These are phyloP conservation scores for Coccinonectria pachysandricola DNA, from an alignment of 2,329 filamentous ascomycete species.

Conservation along the genomic window DNA sequence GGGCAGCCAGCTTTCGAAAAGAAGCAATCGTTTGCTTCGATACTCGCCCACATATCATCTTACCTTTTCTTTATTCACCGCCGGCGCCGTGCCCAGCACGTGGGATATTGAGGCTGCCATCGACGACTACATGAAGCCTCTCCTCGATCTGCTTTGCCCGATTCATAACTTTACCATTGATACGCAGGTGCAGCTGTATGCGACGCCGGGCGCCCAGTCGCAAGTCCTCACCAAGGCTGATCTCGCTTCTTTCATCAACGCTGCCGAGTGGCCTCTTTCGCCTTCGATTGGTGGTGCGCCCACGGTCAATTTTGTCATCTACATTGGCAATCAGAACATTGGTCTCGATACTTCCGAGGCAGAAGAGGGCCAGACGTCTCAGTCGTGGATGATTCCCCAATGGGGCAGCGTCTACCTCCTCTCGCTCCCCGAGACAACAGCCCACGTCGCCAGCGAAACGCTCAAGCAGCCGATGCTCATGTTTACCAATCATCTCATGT, in stretches of 20 bases:
- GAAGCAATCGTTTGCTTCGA: slow-evolving; percentile 76
- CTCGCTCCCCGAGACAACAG: slow-evolving; percentile 29
- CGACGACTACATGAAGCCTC: slow-evolving; percentile 67
- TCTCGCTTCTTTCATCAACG: slow-evolving; percentile 90
- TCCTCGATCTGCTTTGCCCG: slow-evolving; percentile 65
- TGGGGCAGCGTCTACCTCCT: slow-evolving; percentile 71
- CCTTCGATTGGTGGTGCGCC: slow-evolving; percentile 89
- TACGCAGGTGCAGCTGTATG: slow-evolving; percentile 91
- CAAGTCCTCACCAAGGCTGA: slow-evolving; percentile 71
- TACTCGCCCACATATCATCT: slow-evolving; percentile 92
- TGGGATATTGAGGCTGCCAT: slow-evolving; percentile 88
- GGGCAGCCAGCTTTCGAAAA: slow-evolving; percentile 49
- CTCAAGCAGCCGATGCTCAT: slow-evolving; percentile 75
- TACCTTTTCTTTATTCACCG: slow-evolving; percentile 90
- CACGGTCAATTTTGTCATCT: slow-evolving; percentile 93
- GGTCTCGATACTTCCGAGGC: slow-evolving; percentile 25
- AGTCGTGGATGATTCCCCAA: slow-evolving; percentile 85
- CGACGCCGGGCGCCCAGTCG: slow-evolving; percentile 53
- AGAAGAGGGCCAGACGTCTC: slow-evolving; percentile 35
- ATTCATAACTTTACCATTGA: slow-evolving; percentile 96
- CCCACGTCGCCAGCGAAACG: slow-evolving; percentile 50
- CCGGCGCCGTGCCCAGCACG: slow-evolving; percentile 63
- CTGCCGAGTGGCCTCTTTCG: slow-evolving; percentile 92
- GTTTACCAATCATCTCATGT: slow-evolving; percentile 83
- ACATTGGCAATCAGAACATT: slow-evolving; percentile 71